Percentiles rank a stretch among this genome's conserved stretches.
These are phyloP conservation scores for Arthrobotrys megalospora DNA, from an alignment of 2,329 filamentous ascomycete species.

Conservation along the genomic window DNA sequence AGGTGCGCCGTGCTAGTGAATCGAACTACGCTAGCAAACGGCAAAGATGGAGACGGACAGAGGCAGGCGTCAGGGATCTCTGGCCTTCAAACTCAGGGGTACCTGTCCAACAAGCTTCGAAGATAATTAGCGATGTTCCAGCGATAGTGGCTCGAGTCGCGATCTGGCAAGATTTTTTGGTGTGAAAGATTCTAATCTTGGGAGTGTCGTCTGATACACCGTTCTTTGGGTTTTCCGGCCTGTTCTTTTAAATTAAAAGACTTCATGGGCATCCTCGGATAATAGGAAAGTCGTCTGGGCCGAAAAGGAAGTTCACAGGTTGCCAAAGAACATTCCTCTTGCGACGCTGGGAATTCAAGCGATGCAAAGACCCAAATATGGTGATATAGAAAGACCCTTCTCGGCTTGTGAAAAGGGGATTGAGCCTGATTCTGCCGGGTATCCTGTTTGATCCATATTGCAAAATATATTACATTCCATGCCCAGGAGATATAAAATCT, in stretches of 20 bases:
- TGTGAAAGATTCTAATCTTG: background rate
- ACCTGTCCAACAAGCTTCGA: constrained; percentile 58
- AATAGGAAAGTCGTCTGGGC: constrained; percentile 43
- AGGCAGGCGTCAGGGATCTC: constrained; percentile 44
- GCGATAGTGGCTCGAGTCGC: constrained; percentile 52
- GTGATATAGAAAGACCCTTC: constrained; percentile 25
- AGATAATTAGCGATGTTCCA: constrained; percentile 59
- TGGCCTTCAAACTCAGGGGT: constrained; percentile 59
- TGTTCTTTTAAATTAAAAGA: constrained; percentile 34
- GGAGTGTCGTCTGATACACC: constrained; percentile 30
- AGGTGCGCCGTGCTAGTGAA: constrained; percentile 37
- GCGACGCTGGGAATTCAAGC: constrained; percentile 49
- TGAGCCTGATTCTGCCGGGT: constrained; percentile 48
- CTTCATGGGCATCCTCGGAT: constrained; percentile 52
- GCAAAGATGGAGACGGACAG: constrained; percentile 49
- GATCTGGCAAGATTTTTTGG: constrained; percentile 30
- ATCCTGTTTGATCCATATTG: constrained; percentile 53
- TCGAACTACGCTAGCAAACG: constrained; percentile 15
- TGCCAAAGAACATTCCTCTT: constrained; percentile 42
- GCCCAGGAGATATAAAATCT: constrained; percentile 33
- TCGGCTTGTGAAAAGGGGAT: constrained; percentile 53
- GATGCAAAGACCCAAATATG: constrained; percentile 32
- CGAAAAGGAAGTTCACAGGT: constrained; percentile 57
- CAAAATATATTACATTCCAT: constrained; percentile 30
- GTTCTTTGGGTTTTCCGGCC: constrained; percentile 16